A percentile compares a stretch with the other conserved stretches of the same genome.
phyloP scores from a whole-genome alignment of 306 rosid genomes.

The Hippophae tibetana region DNA sequence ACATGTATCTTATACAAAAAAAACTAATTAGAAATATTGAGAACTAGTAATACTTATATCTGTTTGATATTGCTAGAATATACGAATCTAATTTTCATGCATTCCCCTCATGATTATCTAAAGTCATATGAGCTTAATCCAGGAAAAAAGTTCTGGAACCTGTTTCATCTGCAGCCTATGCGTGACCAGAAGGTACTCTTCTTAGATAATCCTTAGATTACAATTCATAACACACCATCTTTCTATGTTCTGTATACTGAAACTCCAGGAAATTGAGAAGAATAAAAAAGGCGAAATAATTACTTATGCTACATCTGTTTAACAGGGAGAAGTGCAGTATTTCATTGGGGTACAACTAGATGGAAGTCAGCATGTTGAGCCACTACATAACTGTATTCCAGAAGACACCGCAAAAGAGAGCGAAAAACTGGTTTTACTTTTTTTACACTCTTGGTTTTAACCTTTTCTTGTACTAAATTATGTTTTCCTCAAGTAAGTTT shows the following conservation, averaged over 20 bases:
- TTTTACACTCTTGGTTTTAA: no score
- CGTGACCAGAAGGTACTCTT: constrained; percentile 86
- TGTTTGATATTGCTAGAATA: background rate
- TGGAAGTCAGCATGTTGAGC: constrained; percentile 94
- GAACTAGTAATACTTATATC: background rate
- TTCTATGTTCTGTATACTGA: background rate
- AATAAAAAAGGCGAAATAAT: background rate
- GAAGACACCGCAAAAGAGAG: constrained; percentile 60
- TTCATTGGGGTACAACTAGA: constrained; percentile 97
- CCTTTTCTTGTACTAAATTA: no score
- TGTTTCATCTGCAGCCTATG: constrained; percentile 97
- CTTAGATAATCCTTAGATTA: constrained; percentile 4
- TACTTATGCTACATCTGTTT: constrained; percentile 3
- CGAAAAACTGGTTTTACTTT: constrained; percentile 41
- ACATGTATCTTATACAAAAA: background rate
- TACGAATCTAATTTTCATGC: background rate
- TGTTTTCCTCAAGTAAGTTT: no score
- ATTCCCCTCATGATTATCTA: background rate
- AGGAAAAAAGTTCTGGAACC: constrained; percentile 97
- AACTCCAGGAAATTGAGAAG: background rate
- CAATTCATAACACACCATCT: constrained; percentile 3
- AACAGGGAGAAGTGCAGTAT: constrained; percentile 95
- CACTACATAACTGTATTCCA: constrained; percentile 61
- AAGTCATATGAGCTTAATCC: constrained; percentile 18
- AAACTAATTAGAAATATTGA: no score